A percentile compares a stretch with the other conserved stretches of the same genome.
phyloP scores from a whole-genome alignment of 2,329 filamentous ascomycete species.

The Bipolaris oryzae region DNA sequence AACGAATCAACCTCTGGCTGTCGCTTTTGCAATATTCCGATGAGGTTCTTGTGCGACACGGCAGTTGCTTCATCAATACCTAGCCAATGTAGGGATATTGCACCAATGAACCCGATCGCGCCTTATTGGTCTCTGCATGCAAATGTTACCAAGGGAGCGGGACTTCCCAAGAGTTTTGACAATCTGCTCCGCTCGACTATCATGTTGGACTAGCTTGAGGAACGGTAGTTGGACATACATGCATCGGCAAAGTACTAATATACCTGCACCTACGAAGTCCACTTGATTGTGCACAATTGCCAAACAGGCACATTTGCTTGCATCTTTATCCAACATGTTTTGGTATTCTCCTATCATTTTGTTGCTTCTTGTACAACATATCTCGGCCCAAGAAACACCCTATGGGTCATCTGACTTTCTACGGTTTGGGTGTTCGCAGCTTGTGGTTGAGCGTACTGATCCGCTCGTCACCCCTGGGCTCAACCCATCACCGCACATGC shows the following conservation, averaged over 20 bases:
- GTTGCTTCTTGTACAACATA: background rate
- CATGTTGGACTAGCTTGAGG: background rate
- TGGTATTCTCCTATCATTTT: background rate
- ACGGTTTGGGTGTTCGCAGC: conserved; percentile 37
- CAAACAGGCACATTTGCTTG: background rate
- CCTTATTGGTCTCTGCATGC: background rate
- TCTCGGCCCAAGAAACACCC: background rate
- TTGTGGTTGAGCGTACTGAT: conserved; percentile 34
- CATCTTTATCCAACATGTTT: background rate
- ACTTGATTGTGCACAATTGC: background rate
- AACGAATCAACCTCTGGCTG: background rate
- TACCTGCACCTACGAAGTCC: background rate
- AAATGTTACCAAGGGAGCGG: background rate
- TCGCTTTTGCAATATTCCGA: background rate
- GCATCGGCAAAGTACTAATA: background rate
- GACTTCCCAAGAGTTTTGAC: background rate
- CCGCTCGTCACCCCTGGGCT: conserved; percentile 31
- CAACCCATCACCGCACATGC: conserved; percentile 32
- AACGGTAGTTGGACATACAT: background rate
- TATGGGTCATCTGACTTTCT: conserved; percentile 7
- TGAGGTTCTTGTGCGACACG: background rate
- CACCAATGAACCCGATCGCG: background rate
- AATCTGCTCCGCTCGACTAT: background rate
- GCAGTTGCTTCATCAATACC: background rate
- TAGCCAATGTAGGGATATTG: conserved; percentile 1